Evolutionary conservation across 2,329 filamentous ascomycete genomes (phyloP).

Genomic region (Fusarium aywerte): DNA sequence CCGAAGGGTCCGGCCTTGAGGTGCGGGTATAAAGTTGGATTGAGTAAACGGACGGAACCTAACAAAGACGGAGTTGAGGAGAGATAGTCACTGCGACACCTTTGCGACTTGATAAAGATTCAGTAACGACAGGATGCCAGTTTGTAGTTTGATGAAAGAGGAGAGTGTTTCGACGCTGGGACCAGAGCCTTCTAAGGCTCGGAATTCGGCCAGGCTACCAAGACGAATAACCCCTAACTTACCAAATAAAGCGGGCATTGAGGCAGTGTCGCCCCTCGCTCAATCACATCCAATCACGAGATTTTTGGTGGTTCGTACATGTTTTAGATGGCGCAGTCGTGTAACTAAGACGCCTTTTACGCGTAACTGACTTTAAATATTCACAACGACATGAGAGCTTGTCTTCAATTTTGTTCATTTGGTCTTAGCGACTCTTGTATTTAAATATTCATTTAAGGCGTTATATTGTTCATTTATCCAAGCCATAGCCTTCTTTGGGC

Average conservation of each 20-base stretch:
- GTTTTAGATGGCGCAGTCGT: not conserved
- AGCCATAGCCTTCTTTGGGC: constrained; percentile 30
- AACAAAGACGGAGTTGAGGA: not conserved
- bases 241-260: constrained; percentile 41
- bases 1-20: constrained; percentile 9
- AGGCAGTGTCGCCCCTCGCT: constrained; percentile 42
- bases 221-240: constrained; percentile 18
- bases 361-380: not conserved
- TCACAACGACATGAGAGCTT: not conserved
- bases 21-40: constrained; percentile 2
- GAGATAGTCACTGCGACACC: not conserved
- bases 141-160: constrained; percentile 16
- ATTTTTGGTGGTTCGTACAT: constrained; percentile 10
- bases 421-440: constrained; percentile 14
- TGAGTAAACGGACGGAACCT: not conserved
- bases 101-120: constrained; percentile 9
- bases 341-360: constrained; percentile 15
- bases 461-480: constrained; percentile 17
- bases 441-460: constrained; percentile 14
- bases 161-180: constrained; percentile 22
- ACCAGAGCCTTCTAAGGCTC: constrained; percentile 5
- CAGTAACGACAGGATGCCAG: constrained; percentile 20
- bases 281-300: constrained; percentile 34
- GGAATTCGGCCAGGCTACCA: constrained; percentile 15
- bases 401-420: not conserved